These are phyloP conservation scores for Chenopodium formosanum DNA, from an alignment of 148 eudicot species.

Conservation along the genomic window DNA sequence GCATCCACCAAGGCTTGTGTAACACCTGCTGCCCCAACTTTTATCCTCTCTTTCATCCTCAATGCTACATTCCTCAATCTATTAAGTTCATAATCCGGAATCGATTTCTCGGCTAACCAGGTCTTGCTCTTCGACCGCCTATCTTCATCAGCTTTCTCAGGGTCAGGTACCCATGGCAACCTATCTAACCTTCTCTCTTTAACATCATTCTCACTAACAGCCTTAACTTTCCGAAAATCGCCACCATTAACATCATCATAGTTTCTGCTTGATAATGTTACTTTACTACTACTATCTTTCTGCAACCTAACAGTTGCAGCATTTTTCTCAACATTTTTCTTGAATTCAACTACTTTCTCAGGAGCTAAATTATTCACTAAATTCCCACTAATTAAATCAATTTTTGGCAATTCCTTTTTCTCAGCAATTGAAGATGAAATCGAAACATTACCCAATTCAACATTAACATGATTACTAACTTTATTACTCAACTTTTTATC, in stretches of 20 bases:
- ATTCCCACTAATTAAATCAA: constrained; percentile 27
- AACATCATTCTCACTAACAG: constrained; percentile 20
- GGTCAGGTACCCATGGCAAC: constrained; percentile 58
- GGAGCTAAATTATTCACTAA: constrained; percentile 7
- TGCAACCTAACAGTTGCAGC: constrained; percentile 20
- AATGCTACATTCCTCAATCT: constrained; percentile 85
- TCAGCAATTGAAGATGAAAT: constrained; percentile 48
- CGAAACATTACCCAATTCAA: constrained; percentile 14
- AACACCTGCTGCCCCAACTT: constrained; percentile 78
- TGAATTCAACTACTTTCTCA: constrained; percentile 3
- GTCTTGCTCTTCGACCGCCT: constrained; percentile 42
- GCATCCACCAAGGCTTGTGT: constrained; percentile 69
- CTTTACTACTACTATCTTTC: constrained; percentile 5
- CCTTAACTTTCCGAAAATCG: constrained; percentile 8
- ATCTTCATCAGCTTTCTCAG: constrained; percentile 20
- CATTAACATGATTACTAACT: constrained; percentile 29
- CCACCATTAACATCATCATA: constrained; percentile 7
- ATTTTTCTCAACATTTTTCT: constrained; percentile 18
- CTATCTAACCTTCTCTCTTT: constrained; percentile 24
- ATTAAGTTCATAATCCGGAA: constrained; percentile 72
- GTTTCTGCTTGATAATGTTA: neutral
- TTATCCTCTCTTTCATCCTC: constrained; percentile 86
- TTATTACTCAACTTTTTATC: constrained; percentile 18
- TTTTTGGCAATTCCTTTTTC: constrained; percentile 26
- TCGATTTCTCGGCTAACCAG: constrained; percentile 55